A percentile compares a stretch with the other conserved stretches of the same genome.
These are phyloP conservation scores for Aureobasidium vineae DNA, from an alignment of 2,329 filamentous ascomycete genomes.

Conservation along the genomic window DNA sequence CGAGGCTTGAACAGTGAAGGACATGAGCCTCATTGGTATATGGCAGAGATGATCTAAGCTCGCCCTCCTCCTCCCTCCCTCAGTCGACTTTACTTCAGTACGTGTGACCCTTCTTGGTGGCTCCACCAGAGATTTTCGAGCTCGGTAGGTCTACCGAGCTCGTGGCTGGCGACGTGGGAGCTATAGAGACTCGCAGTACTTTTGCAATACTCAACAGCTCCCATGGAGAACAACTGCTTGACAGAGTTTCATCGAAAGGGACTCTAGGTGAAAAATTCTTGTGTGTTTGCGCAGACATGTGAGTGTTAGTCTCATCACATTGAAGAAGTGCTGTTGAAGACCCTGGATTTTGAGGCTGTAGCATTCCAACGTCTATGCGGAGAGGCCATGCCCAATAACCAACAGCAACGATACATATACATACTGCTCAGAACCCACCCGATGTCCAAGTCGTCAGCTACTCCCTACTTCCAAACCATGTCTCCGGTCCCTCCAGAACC, in stretches of 20 bases:
- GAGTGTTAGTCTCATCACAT: background rate
- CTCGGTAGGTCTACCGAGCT: background rate
- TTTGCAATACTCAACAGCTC: background rate
- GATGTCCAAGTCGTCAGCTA: slow-evolving; percentile 12
- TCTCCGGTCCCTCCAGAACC: slow-evolving; percentile 28
- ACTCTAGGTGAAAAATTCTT: background rate
- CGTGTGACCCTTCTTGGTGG: background rate
- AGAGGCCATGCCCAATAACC: background rate
- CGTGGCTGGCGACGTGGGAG: background rate
- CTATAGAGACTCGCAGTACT: background rate
- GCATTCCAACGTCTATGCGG: background rate
- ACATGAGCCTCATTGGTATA: too few species aligned
- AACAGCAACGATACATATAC: background rate
- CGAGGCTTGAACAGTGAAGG: background rate
- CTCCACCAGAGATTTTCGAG: background rate
- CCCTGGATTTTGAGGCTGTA: background rate
- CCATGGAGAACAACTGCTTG: background rate
- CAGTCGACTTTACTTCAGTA: slow-evolving; percentile 28
- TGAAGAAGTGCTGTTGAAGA: background rate
- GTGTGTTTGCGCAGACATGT: background rate
- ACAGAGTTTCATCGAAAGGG: background rate
- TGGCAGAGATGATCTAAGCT: background rate
- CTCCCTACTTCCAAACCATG: slow-evolving; percentile 30
- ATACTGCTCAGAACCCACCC: background rate
- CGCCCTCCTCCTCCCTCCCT: slow-evolving; percentile 25